Evolutionary conservation across 805 yeast species (phyloP), one percentile per base, ranked within the genome.

Genomic region (Helenozyma baotianmanensis): DNA sequence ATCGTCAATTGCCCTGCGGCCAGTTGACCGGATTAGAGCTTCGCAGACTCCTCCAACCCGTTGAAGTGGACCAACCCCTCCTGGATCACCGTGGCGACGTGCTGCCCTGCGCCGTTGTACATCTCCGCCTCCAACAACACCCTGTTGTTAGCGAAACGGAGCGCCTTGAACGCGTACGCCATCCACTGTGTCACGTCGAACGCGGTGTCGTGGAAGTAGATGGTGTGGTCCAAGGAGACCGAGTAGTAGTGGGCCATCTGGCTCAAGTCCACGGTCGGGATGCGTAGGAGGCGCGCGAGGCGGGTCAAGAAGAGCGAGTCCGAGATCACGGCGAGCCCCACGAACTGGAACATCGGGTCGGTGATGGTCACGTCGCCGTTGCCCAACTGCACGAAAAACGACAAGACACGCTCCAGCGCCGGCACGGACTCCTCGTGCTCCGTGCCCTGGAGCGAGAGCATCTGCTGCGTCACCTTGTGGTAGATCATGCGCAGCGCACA

Each of bases 161-260:
- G 53, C 23, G 73, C 72, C 29, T 58, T 60, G 27, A 77, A 62
- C 29, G 71, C 64, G 33, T 72, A 70, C 11, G 67, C 61, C 48
- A 74, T 55, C 78, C 80, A 80, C 25, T 75, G 24, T 4, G 38
- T 38, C 21, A 19, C 28, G 21, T 14, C 19, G 4, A 25, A 66
- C 34, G 71, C 76, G 12, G 58, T 56, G 58, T 68, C 73, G 49
- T 80, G 85, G 60, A 82, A 79, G 52, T 78, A 78, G 21, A 83
- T 69, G 0, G 78, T 58, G 49, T 82, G 88, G 43, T 81, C 88
- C 41, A 82, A 54, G 14, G 83, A 76, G 3, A 78, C 80, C 11
- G 78, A 71, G 41, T 75, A 69, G 23, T 64, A 67, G 30, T 54
- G 57, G 11, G 47, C 43, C 14, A 39, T 28, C 11, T 51, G 42